These are phyloP conservation scores for Stereocaulon alpinum DNA, from an alignment of 495 filamentous ascomycete genomes.

Conservation along the genomic window DNA sequence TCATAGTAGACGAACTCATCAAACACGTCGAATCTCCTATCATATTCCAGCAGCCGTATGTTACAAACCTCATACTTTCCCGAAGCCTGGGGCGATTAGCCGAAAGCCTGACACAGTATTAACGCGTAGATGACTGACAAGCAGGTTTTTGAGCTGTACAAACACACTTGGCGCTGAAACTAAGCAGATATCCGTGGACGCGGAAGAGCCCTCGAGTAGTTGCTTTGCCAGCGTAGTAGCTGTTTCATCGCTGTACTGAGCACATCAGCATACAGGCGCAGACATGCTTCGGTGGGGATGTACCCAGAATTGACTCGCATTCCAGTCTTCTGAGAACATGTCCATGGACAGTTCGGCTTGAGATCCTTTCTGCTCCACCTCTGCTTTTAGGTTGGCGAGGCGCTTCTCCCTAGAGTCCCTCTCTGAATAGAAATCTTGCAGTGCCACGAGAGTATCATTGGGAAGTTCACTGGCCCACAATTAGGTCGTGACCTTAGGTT, in stretches of 20 bases:
- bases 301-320: conserved; percentile 72
- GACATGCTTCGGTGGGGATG: conserved; percentile 11
- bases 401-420: conserved; percentile 48
- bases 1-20: conserved; percentile 63
- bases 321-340: conserved; percentile 70
- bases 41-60: conserved; percentile 57
- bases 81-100: conserved; percentile 11
- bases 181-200: conserved; percentile 48
- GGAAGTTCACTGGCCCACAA: conserved; percentile 42
- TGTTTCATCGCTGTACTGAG: conserved; percentile 60
- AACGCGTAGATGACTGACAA: conserved; percentile 34
- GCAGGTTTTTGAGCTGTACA: conserved; percentile 57
- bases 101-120: not conserved
- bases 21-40: conserved; percentile 60
- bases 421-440: conserved; percentile 60
- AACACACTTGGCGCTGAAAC: conserved; percentile 71
- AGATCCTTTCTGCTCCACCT: conserved; percentile 33
- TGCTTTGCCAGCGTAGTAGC: conserved; percentile 50
- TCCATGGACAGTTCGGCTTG: conserved; percentile 50
- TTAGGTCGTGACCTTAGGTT: not conserved
- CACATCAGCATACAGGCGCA: conserved; percentile 2
- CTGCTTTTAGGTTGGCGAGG: conserved; percentile 52
- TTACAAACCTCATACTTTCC: conserved; percentile 34
- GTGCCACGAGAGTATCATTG: conserved; percentile 46
- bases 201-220: conserved; percentile 45